Conservation (phyloP, 805 yeast species). For the Kuraishia cidri region DNA sequence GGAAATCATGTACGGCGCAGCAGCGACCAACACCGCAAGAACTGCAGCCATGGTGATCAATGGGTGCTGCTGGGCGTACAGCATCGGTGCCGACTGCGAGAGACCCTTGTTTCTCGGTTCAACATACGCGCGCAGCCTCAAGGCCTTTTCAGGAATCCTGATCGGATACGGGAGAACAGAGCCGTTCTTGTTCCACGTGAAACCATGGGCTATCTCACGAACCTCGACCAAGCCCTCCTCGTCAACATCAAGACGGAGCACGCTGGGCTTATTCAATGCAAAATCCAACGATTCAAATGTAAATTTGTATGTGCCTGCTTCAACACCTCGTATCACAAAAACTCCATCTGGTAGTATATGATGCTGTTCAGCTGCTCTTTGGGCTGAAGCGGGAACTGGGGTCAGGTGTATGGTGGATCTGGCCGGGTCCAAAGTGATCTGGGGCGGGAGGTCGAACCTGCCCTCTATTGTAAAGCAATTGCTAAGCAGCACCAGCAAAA, state of each 20-base stretch:
- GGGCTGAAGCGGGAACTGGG: not conserved
- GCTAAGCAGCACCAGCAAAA: too few relatives aligned
- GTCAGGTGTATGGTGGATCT: slow-evolving; percentile 6
- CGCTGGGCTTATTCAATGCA: slow-evolving; percentile 6
- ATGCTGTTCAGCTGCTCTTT: too few relatives aligned
- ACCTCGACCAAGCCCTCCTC: slow-evolving; percentile 1
- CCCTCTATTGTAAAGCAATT: too few relatives aligned
- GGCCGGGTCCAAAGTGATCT: too few relatives aligned
- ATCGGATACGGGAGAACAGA: not conserved
- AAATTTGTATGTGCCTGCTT: slow-evolving; percentile 8
- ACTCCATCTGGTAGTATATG: slow-evolving; percentile 10
- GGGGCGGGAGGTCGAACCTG: too few relatives aligned
- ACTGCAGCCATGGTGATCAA: slow-evolving; percentile 5
- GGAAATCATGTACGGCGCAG: slow-evolving; percentile 13
- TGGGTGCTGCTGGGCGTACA: slow-evolving; percentile 10
- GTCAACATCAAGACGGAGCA: slow-evolving; percentile 5
- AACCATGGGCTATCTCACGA: not conserved
- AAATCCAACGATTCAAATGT: slow-evolving; percentile 11
- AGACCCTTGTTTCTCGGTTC: slow-evolving; percentile 7
- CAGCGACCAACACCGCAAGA: slow-evolving; percentile 6
- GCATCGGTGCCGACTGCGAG: slow-evolving; percentile 11
- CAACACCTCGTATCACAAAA: slow-evolving; percentile 6
- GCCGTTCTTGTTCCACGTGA: not conserved
- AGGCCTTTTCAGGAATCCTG: slow-evolving; percentile 3
- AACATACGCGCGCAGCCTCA: slow-evolving; percentile 8